These are phyloP conservation scores for Fraxinus velutina DNA, from an alignment of 305 asterid genomes.

Conservation along the genomic window DNA sequence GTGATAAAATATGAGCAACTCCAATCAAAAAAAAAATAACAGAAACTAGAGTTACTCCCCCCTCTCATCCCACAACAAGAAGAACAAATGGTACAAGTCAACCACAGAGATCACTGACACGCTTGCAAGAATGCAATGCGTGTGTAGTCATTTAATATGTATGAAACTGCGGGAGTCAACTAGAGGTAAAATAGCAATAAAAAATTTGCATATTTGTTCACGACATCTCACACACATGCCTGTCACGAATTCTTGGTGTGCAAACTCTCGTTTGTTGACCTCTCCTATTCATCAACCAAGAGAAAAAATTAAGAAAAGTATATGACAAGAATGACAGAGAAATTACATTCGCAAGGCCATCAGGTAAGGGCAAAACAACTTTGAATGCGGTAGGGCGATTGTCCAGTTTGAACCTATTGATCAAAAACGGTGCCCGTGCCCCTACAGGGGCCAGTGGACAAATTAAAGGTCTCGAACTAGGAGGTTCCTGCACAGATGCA, in stretches of 20 bases:
- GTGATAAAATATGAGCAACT: background rate
- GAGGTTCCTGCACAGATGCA: conserved; percentile 37
- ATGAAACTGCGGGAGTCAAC: background rate
- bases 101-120: background rate
- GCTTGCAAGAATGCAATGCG: background rate
- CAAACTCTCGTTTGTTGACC: background rate
- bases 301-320: background rate
- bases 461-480: conserved; percentile 36
- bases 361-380: conserved; percentile 71
- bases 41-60: background rate
- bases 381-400: conserved; percentile 89
- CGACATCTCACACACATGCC: background rate
- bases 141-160: background rate
- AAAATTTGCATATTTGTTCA: background rate
- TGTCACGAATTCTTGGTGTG: background rate
- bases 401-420: conserved; percentile 83
- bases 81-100: background rate
- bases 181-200: background rate
- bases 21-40: background rate
- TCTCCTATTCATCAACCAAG: background rate
- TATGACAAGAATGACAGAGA: conserved; percentile 17
- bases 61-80: background rate
- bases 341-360: conserved; percentile 70
- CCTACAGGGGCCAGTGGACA: conserved; percentile 58
- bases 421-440: conserved; percentile 49